Conservation (phyloP, 2,329 filamentous ascomycete species). For the Chaetomium sp. region DNA sequence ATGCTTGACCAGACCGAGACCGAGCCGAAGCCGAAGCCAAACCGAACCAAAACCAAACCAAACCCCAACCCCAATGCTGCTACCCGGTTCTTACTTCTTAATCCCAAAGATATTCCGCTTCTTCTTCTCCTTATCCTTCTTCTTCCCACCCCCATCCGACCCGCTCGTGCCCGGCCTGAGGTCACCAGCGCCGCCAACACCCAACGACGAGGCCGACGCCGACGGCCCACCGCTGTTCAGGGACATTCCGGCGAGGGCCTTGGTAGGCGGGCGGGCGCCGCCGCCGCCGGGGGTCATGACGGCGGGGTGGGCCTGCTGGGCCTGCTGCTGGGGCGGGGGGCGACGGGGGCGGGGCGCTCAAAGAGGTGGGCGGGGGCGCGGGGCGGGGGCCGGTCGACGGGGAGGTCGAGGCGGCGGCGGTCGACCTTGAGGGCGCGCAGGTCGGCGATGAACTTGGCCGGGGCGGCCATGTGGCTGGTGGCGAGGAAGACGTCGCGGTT, state of each 20-base stretch:
- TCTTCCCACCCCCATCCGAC: constrained; percentile 48
- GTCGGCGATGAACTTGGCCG: constrained; percentile 63
- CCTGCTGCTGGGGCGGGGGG: constrained; percentile 53
- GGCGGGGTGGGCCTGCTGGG: too few species aligned
- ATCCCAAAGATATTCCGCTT: constrained; percentile 42
- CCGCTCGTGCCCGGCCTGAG: constrained; percentile 26
- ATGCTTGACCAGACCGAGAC: constrained; percentile 16
- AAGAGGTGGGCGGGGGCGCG: constrained; percentile 85
- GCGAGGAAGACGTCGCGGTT: constrained; percentile 84
- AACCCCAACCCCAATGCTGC: background rate
- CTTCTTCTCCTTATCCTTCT: constrained; percentile 48
- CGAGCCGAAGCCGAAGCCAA: background rate
- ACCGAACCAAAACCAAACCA: background rate
- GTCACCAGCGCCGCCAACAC: constrained; percentile 27
- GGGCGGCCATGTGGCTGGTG: constrained; percentile 91
- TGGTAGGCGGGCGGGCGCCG: constrained; percentile 51
- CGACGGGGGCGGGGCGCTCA: constrained; percentile 63
- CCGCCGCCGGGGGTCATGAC: constrained; percentile 10
- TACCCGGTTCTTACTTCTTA: constrained; percentile 35
- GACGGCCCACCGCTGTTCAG: constrained; percentile 41
- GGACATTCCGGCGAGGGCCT: constrained; percentile 59
- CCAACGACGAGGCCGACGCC: constrained; percentile 25
- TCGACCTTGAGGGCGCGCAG: constrained; percentile 78
- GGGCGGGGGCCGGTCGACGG: constrained; percentile 76
- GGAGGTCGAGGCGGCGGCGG: constrained; percentile 75